phyloP scores from a whole-genome alignment of 192 early-diverging fungal species.

The Lunasporangiospora selenospora region DNA sequence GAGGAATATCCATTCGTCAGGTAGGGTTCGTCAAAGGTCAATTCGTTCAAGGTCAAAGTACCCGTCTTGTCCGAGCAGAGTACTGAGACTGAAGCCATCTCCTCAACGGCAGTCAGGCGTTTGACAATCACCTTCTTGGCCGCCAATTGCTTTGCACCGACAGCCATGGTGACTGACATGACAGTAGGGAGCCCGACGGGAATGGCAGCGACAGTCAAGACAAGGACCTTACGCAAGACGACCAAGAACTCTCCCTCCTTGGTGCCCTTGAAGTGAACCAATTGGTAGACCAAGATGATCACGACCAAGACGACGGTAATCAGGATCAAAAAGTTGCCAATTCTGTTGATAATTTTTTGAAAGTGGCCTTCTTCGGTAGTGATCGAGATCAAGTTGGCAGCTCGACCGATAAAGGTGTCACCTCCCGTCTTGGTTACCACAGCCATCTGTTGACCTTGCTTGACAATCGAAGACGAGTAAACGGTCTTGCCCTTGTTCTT shows the following conservation, averaged over 20 bases:
- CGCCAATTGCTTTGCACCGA: conserved; percentile 87
- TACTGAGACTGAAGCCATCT: conserved; percentile 86
- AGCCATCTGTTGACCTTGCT: conserved; percentile 93
- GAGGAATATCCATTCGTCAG: conserved; percentile 67
- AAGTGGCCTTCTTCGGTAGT: conserved; percentile 96
- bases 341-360: conserved; percentile 93
- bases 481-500: conserved; percentile 84
- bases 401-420: conserved; percentile 95
- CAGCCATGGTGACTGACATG: conserved; percentile 93
- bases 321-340: conserved; percentile 92
- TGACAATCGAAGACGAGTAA: conserved; percentile 93
- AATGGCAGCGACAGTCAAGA: conserved; percentile 93
- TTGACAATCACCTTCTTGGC: conserved; percentile 92
- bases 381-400: conserved; percentile 91
- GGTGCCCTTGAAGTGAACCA: conserved; percentile 58
- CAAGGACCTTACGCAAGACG: conserved; percentile 75
- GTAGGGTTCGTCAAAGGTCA: conserved; percentile 86
- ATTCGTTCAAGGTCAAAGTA: conserved; percentile 88
- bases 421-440: conserved; percentile 93
- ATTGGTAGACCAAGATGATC: conserved; percentile 81
- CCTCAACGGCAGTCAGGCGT: conserved; percentile 91
- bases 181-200: conserved; percentile 92
- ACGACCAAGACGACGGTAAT: conserved; percentile 79
- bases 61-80: conserved; percentile 86
- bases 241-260: conserved; percentile 63